These are phyloP conservation scores for Bauhinia variegata DNA, from an alignment of 306 rosid species.

Conservation along the genomic window DNA sequence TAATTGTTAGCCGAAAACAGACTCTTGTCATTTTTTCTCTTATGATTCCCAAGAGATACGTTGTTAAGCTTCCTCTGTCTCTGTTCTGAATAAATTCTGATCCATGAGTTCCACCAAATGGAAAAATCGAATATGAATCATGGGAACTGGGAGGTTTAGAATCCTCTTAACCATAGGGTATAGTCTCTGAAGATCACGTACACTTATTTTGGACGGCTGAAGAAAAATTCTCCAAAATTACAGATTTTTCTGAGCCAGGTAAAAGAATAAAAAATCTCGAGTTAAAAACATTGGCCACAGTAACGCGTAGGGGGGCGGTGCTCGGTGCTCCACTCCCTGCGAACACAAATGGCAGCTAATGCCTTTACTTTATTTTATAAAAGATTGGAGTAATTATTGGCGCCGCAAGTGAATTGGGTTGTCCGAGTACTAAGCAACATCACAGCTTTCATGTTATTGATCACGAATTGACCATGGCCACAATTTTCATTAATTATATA, in stretches of 20 bases:
- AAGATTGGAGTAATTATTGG: background rate
- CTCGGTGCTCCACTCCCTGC: background rate
- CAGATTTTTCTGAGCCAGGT: background rate
- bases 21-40: too few species aligned
- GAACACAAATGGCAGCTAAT: too few species aligned
- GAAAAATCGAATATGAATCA: too few species aligned
- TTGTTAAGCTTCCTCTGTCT: too few species aligned
- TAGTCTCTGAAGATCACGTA: background rate
- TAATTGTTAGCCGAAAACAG: too few species aligned
- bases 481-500: background rate
- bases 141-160: background rate
- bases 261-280: background rate
- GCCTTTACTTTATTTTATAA: background rate
- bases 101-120: background rate
- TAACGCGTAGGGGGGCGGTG: background rate
- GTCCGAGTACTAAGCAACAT: constrained; percentile 13
- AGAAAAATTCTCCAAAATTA: background rate
- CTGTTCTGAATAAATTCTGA: too few species aligned
- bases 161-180: too few species aligned
- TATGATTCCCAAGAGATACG: too few species aligned
- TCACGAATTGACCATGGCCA: background rate
- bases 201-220: background rate
- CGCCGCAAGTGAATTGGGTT: background rate
- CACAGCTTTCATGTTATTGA: background rate
- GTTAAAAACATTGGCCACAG: background rate